These are phyloP conservation scores for Dictyostelium capitatum DNA, from an alignment of 78 protist species.

Conservation along the genomic window DNA sequence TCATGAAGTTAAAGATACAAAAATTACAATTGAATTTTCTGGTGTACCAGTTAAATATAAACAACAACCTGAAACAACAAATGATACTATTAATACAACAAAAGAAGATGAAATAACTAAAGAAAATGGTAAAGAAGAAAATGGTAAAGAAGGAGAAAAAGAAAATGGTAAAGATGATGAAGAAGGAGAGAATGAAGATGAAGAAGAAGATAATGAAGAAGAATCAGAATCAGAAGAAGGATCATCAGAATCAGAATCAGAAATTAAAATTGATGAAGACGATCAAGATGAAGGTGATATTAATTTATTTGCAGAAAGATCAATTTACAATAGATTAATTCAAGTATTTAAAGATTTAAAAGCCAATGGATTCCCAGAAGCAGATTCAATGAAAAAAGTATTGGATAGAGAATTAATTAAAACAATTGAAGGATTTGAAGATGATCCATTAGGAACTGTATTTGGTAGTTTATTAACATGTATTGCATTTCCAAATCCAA, in stretches of 20 bases:
- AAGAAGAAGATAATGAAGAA: not conserved
- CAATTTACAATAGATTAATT: slow-evolving; percentile 48
- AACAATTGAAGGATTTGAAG: slow-evolving; percentile 56
- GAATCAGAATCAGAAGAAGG: not conserved
- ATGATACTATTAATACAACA: not conserved
- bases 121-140: slow-evolving; percentile 30
- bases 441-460: slow-evolving; percentile 54
- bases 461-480: slow-evolving; percentile 37
- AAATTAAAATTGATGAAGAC: not conserved
- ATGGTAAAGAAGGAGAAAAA: slow-evolving; percentile 1
- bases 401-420: slow-evolving; percentile 46
- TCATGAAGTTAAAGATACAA: slow-evolving; percentile 70
- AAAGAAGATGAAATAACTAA: slow-evolving; percentile 11
- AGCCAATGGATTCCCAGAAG: slow-evolving; percentile 45
- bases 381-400: slow-evolving; percentile 13
- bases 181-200: not conserved
- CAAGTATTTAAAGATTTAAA: slow-evolving; percentile 22
- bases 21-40: slow-evolving; percentile 49
- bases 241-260: not conserved
- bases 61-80: not conserved
- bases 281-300: slow-evolving; percentile 35
- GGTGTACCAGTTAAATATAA: slow-evolving; percentile 42
- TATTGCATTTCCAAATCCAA: slow-evolving; percentile 14
- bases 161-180: slow-evolving; percentile 1
- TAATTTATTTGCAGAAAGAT: slow-evolving; percentile 8